These are phyloP conservation scores for Heliosperma pusillum DNA, from an alignment of 148 eudicot genomes.

Conservation along the genomic window DNA sequence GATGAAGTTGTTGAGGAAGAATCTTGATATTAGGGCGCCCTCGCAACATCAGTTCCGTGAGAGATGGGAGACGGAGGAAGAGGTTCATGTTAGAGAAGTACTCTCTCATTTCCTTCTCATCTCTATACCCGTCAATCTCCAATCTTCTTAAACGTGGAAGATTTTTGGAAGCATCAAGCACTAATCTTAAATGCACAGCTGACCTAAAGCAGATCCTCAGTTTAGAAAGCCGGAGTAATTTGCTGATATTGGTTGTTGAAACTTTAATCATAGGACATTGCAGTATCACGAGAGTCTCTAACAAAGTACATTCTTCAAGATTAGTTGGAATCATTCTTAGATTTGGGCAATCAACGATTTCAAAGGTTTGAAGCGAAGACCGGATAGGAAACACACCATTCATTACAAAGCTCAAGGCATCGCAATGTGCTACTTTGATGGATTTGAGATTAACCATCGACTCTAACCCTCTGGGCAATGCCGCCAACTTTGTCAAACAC, in stretches of 20 bases:
- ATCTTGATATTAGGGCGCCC: not conserved
- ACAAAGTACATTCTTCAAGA: not conserved
- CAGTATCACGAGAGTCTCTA: not conserved
- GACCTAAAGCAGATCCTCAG: not conserved
- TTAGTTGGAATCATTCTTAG: not conserved
- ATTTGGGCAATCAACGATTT: not conserved
- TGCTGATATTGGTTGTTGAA: not conserved
- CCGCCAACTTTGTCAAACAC: not conserved
- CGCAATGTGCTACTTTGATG: not conserved
- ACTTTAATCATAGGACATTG: not conserved
- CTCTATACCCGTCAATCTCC: not conserved
- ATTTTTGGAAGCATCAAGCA: not conserved
- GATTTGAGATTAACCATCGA: not conserved
- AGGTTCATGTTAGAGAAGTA: not conserved
- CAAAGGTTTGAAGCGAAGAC: not conserved
- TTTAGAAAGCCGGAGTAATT: not conserved
- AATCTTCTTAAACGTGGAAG: not conserved
- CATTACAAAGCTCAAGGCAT: not conserved
- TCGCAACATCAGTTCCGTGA: not conserved
- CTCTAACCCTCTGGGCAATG: not conserved
- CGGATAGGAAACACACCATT: not conserved
- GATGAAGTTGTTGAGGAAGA: slow-evolving; percentile 5
- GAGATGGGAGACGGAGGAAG: too few species aligned
- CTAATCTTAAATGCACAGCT: not conserved
- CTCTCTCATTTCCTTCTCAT: not conserved